Conservation (phyloP, 352 stramenopile species). For the Elongisporangium senticosum region DNA sequence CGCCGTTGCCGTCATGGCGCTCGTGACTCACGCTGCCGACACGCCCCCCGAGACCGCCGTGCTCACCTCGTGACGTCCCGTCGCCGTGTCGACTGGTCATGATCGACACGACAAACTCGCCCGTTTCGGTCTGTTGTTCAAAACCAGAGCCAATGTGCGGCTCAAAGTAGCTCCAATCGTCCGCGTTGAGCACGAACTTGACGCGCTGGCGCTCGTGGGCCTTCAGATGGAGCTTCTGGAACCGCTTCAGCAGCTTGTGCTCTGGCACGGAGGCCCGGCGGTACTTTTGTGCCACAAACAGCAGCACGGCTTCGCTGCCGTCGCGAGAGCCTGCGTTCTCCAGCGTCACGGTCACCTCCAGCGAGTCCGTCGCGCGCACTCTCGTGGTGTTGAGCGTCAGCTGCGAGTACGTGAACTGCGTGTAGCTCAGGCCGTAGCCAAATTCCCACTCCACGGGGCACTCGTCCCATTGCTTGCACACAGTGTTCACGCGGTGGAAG, state of each 20-base stretch:
- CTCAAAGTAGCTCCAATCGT: constrained; percentile 55
- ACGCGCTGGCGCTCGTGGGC: constrained; percentile 24
- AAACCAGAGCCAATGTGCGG: constrained; percentile 43
- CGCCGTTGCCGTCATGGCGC: no score
- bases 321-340: constrained; percentile 42
- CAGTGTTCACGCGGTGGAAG: constrained; percentile 60
- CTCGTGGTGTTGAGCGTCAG: constrained; percentile 33
- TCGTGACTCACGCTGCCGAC: not conserved
- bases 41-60: not conserved
- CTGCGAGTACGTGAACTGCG: constrained; percentile 51
- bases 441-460: constrained; percentile 61
- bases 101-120: constrained; percentile 54
- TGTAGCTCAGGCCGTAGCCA: constrained; percentile 66
- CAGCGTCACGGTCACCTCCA: constrained; percentile 53
- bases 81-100: constrained; percentile 14
- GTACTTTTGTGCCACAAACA: constrained; percentile 61
- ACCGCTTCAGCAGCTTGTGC: constrained; percentile 72
- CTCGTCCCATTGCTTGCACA: constrained; percentile 44
- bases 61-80: not conserved
- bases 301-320: constrained; percentile 63
- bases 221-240: constrained; percentile 52
- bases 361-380: constrained; percentile 13
- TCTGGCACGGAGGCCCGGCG: constrained; percentile 49
- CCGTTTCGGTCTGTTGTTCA: constrained; percentile 21
- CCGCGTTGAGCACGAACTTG: constrained; percentile 29